phyloP scores from a whole-genome alignment of 2,329 filamentous ascomycete species.

The Penicillium decumbens region DNA sequence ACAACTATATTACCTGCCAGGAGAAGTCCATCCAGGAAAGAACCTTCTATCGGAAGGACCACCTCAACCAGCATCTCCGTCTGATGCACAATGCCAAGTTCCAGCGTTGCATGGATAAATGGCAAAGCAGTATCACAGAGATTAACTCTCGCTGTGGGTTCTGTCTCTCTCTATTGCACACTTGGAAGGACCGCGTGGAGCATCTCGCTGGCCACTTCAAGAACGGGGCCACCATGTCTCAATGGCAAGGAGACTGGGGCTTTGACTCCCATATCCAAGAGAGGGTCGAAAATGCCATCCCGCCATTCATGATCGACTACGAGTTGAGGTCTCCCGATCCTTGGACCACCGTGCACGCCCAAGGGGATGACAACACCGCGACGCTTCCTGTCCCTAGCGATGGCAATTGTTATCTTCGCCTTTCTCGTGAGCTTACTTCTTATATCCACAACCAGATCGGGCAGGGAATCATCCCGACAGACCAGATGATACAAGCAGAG shows the following conservation, averaged over 20 bases:
- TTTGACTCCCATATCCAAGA: slow-evolving; percentile 36
- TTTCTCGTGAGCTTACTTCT: slow-evolving; percentile 39
- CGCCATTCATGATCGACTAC: slow-evolving; percentile 36
- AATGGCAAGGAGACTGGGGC: slow-evolving; percentile 42
- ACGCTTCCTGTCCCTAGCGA: slow-evolving; percentile 29
- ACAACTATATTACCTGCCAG: slow-evolving; percentile 57
- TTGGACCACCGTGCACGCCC: slow-evolving; percentile 25
- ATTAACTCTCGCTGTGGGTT: slow-evolving; percentile 50
- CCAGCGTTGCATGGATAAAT: slow-evolving; percentile 52
- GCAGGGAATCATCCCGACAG: slow-evolving; percentile 35
- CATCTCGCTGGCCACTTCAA: slow-evolving; percentile 41
- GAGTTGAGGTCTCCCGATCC: slow-evolving; percentile 32
- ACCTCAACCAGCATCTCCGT: slow-evolving; percentile 57
- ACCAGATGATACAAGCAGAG: slow-evolving; percentile 36
- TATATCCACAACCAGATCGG: slow-evolving; percentile 36
- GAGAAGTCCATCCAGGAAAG: slow-evolving; percentile 57
- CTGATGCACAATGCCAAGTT: slow-evolving; percentile 58
- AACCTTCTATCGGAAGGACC: slow-evolving; percentile 60
- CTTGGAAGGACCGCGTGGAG: slow-evolving; percentile 44
- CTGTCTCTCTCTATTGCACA: slow-evolving; percentile 38
- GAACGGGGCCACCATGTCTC: slow-evolving; percentile 35
- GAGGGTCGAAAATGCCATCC: slow-evolving; percentile 37
- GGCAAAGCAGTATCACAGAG: slow-evolving; percentile 53
- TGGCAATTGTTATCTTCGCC: slow-evolving; percentile 41
- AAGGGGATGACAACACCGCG: slow-evolving; percentile 11